These are phyloP conservation scores for Saccharomyces jurei DNA, from an alignment of 805 yeast genomes.

Conservation along the genomic window DNA sequence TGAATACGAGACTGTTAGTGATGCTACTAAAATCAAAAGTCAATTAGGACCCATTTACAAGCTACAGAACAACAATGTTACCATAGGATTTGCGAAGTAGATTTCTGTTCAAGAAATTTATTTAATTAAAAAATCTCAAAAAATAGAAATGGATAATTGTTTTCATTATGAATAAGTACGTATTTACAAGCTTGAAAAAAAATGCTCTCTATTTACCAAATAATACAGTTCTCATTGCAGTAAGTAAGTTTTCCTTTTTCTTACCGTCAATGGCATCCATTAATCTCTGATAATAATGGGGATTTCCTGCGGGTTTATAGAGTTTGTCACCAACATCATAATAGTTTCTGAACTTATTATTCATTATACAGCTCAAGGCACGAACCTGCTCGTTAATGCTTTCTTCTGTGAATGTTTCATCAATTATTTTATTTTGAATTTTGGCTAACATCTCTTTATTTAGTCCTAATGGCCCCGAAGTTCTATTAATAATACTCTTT, in stretches of 20 bases:
- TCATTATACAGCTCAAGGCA: slow-evolving; percentile 48
- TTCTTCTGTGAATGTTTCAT: slow-evolving; percentile 44
- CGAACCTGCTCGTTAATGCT: slow-evolving; percentile 45
- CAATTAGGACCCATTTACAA: slow-evolving; percentile 11
- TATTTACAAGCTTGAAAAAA: slow-evolving; percentile 6
- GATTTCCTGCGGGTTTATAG: slow-evolving; percentile 76
- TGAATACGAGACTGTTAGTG: slow-evolving; percentile 54
- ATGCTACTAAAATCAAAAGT: slow-evolving; percentile 33
- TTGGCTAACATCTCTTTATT: slow-evolving; percentile 41
- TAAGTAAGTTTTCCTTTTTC: slow-evolving; percentile 52
- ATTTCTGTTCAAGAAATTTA: background rate
- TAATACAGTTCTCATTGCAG: slow-evolving; percentile 66
- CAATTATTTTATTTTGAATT: slow-evolving; percentile 36
- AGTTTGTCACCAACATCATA: slow-evolving; percentile 61
- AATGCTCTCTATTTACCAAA: slow-evolving; percentile 48
- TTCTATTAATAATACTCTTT: slow-evolving; percentile 32
- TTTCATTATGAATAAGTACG: slow-evolving; percentile 1
- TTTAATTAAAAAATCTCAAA: no score
- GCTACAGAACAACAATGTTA: slow-evolving; percentile 7
- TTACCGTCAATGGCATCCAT: slow-evolving; percentile 64
- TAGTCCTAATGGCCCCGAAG: slow-evolving; percentile 34
- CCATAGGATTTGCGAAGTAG: slow-evolving; percentile 27
- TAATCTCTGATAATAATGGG: slow-evolving; percentile 65
- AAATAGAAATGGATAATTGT: background rate
- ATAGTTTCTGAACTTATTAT: slow-evolving; percentile 54